phyloP scores from a whole-genome alignment of 495 filamentous ascomycete genomes.

The Neurospora sp. region DNA sequence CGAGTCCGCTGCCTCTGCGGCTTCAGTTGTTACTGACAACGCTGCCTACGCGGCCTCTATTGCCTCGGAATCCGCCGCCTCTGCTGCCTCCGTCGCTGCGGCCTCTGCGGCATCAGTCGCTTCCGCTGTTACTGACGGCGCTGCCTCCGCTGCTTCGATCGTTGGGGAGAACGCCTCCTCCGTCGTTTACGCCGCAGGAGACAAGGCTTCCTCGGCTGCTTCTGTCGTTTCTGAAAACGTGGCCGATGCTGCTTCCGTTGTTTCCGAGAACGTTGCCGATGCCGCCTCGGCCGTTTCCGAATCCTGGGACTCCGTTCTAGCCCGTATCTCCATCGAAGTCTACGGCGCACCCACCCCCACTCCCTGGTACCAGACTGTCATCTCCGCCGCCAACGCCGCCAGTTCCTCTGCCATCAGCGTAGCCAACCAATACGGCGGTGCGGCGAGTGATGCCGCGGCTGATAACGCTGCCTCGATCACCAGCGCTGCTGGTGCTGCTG shows the following conservation, averaged over 20 bases:
- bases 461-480: slow-evolving; percentile 30
- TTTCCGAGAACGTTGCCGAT: slow-evolving; percentile 9
- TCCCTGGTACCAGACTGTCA: slow-evolving; percentile 40
- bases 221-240: slow-evolving; percentile 19
- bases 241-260: slow-evolving; percentile 16
- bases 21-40: slow-evolving; percentile 20
- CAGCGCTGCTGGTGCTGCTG: slow-evolving; percentile 28
- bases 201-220: slow-evolving; percentile 13
- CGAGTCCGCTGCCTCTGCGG: slow-evolving; percentile 21
- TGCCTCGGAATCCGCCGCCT: slow-evolving; percentile 20
- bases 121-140: slow-evolving; percentile 4
- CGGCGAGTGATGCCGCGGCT: slow-evolving; percentile 20
- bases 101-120: slow-evolving; percentile 23
- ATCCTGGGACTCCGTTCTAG: slow-evolving; percentile 57
- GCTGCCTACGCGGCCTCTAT: slow-evolving; percentile 16
- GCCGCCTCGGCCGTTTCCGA: slow-evolving; percentile 33
- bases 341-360: slow-evolving; percentile 62
- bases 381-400: slow-evolving; percentile 20
- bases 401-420: slow-evolving; percentile 11
- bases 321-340: slow-evolving; percentile 56
- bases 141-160: slow-evolving; percentile 25
- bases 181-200: slow-evolving; percentile 12
- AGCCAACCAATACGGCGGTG: slow-evolving; percentile 15
- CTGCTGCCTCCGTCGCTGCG: slow-evolving; percentile 40
- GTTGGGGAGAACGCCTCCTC: slow-evolving; percentile 22